Conservation (phyloP, 2,329 filamentous ascomycete species). For the Penicillium brasilianum region DNA sequence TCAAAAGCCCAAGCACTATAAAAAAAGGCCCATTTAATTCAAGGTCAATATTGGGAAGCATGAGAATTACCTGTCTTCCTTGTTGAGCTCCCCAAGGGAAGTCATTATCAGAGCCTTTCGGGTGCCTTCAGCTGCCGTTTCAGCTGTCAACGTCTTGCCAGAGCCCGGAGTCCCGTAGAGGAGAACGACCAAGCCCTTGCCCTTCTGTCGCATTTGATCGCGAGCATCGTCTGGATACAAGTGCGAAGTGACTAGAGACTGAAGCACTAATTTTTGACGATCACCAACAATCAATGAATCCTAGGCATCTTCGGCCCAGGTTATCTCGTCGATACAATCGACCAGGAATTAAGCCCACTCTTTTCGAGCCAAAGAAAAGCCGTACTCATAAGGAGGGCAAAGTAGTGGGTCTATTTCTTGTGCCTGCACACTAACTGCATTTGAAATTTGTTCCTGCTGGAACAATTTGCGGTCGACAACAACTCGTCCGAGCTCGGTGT, state of each 20-base stretch:
- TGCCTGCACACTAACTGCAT: constrained; percentile 2
- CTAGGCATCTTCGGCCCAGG: constrained; percentile 8
- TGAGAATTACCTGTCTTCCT: not conserved
- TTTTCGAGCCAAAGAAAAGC: constrained; percentile 11
- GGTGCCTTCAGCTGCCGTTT: not conserved
- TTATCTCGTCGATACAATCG: not conserved
- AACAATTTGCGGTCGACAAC: constrained; percentile 10
- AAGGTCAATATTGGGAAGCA: not conserved
- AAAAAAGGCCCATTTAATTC: not conserved
- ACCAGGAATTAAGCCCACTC: constrained; percentile 6
- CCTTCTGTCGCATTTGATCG: constrained; percentile 10
- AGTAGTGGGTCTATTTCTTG: constrained; percentile 7
- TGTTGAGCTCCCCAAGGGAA: not conserved
- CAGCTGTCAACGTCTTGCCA: constrained; percentile 12
- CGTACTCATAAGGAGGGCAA: constrained; percentile 9
- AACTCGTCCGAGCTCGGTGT: constrained; percentile 10
- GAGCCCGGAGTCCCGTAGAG: constrained; percentile 11
- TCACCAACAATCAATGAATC: constrained; percentile 10
- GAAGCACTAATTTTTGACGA: constrained; percentile 2
- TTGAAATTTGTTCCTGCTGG: constrained; percentile 12
- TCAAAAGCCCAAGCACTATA: not conserved
- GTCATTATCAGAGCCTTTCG: not conserved
- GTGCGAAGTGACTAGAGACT: constrained; percentile 10
- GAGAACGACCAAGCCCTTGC: constrained; percentile 9
- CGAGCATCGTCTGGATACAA: constrained; percentile 5